Evolutionary conservation across 176 grass and related monocot species (phyloP).

Genomic region (Oryza officinalis): DNA sequence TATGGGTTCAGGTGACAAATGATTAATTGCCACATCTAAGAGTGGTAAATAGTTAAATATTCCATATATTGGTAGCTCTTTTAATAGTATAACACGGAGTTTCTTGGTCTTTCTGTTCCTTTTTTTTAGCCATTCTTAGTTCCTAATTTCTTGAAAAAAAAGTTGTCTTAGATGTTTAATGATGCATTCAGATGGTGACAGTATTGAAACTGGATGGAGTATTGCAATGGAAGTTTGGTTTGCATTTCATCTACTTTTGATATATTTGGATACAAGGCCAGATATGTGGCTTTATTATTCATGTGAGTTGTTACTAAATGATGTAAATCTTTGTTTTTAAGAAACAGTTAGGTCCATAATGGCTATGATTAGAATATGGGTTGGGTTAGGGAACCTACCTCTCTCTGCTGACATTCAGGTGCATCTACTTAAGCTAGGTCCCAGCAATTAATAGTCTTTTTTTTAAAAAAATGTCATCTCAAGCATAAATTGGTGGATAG

Average conservation of each 20-base stretch:
- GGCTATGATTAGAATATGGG: constrained; percentile 4
- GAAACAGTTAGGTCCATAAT: constrained; percentile 17
- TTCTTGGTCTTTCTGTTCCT: background rate
- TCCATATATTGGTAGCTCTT: background rate
- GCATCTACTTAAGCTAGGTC: constrained; percentile 9
- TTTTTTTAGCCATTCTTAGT: background rate
- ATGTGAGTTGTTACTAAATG: constrained; percentile 1
- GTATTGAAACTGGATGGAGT: background rate
- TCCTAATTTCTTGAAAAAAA: background rate
- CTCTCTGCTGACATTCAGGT: constrained; percentile 12
- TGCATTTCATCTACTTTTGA: background rate
- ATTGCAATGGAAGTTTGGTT: background rate
- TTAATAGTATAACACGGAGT: background rate
- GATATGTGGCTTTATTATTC: constrained; percentile 23
- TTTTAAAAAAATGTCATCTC: background rate
- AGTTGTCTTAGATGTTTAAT: background rate
- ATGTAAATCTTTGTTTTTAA: constrained; percentile 18
- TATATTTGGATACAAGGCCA: background rate
- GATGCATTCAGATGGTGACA: background rate
- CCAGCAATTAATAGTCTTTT: background rate
- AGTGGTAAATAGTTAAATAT: no score
- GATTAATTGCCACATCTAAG: no score
- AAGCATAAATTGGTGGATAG: background rate
- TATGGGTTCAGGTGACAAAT: no score
- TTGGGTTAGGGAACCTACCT: constrained; percentile 38